phyloP scores from a whole-genome alignment of 768 basidiomycete genomes.

The Paxillus ammoniavirescens region DNA sequence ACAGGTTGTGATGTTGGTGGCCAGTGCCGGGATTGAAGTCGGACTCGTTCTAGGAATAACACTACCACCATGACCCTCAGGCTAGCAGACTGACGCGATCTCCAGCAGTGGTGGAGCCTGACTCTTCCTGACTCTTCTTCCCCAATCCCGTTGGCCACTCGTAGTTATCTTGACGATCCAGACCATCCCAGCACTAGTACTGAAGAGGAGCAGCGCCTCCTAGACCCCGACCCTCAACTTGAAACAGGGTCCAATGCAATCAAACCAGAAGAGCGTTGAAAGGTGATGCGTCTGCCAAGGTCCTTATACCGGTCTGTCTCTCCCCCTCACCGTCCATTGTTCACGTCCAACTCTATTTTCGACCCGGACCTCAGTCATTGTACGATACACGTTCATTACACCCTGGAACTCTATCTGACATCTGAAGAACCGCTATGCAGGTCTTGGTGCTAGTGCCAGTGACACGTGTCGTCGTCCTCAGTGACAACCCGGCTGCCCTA shows the following conservation, averaged over 20 bases:
- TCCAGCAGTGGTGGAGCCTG: no score
- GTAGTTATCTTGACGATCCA: not conserved
- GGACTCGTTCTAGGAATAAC: no score
- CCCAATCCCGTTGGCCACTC: not conserved
- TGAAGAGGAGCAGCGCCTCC: conserved; percentile 18
- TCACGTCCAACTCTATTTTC: not conserved
- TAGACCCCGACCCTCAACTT: not conserved
- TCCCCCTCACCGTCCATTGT: not conserved
- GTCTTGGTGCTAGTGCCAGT: conserved; percentile 32
- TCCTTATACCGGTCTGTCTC: conserved; percentile 36
- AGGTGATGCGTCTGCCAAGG: conserved; percentile 36
- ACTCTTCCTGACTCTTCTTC: not conserved
- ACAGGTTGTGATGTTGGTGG: no score
- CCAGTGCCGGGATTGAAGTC: no score
- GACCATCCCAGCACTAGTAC: not conserved
- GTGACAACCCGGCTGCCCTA: conserved; percentile 40
- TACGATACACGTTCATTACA: conserved; percentile 7
- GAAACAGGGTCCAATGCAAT: conserved; percentile 23
- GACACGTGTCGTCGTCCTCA: conserved; percentile 47
- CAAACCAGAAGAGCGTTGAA: conserved; percentile 37
- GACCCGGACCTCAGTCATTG: conserved; percentile 15
- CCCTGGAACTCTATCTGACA: not conserved
- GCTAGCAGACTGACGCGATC: no score
- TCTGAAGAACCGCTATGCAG: conserved; percentile 27
- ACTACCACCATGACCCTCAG: no score